Evolutionary conservation across 805 yeast species (phyloP), one percentile per base, ranked within the genome.

Genomic region (Starmerella apicola): DNA sequence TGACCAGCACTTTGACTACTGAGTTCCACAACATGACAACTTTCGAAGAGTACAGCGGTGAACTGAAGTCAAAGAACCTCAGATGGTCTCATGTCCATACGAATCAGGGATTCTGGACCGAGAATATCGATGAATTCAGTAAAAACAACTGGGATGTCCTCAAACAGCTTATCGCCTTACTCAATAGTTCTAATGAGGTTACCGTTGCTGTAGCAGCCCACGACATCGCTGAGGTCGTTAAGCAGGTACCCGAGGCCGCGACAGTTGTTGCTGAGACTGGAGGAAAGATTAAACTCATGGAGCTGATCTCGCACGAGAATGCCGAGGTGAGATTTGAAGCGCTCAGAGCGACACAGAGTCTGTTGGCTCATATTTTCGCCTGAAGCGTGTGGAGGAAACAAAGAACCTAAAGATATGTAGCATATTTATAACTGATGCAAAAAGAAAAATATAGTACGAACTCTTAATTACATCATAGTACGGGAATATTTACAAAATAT

Each of bases 251-350:
- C 4, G 84, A 76, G 43, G 69, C 78, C 17, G 63, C 74, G 20
- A 65, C 63, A 36, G 64, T 74, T 12, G 58, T 81, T 36, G 67
- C 65, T 53, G 62, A 71, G 52, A 57, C 63, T 47, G 72, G 83
- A 52, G 68, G 79, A 49, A 91, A 91, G 67, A 65, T 80, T 18
- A 73, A 75, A 58, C 74, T 91, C 42, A 88, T 91, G 97, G 72
- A 72, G 45, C 67, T 85, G 48, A 76, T 91, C 75, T 76, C 73
- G 54, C 74, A 77, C 42, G 72, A 78, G 31, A 86, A 85, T 58
- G 71, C 86, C 18, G 91, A 83, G 56, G 86, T 91, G 50, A 82
- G 88, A 58, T 91, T 80, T 58, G 95, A 88, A 65, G 97, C 97
- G 2, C 71, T 91, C 56, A 83, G 82, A 60, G 85, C 96, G 3